phyloP scores from a whole-genome alignment of 2,329 filamentous ascomycete species.

The Nemania diffusa region DNA sequence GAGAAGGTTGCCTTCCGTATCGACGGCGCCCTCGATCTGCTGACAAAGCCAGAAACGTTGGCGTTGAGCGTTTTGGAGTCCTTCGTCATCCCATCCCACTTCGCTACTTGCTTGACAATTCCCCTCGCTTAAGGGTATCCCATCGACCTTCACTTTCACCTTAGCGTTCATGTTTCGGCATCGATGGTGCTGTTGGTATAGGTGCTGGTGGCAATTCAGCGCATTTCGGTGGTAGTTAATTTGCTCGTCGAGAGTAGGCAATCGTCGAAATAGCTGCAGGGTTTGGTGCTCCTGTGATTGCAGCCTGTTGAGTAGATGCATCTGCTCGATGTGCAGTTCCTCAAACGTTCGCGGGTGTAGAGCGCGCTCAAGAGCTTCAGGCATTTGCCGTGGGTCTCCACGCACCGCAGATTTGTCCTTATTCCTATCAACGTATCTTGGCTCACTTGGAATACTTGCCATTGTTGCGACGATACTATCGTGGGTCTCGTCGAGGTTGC shows the following conservation, averaged over 20 bases:
- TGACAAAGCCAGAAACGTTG: slow-evolving; percentile 55
- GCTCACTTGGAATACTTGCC: not conserved
- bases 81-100: not conserved
- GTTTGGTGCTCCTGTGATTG: slow-evolving; percentile 54
- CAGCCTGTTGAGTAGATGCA: slow-evolving; percentile 58
- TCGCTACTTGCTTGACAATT: not conserved
- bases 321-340: slow-evolving; percentile 58
- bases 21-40: slow-evolving; percentile 57
- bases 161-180: not conserved
- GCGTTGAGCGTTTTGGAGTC: slow-evolving; percentile 47
- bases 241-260: slow-evolving; percentile 52
- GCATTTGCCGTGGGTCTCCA: slow-evolving; percentile 29
- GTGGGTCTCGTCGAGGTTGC: not conserved
- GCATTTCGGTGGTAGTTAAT: slow-evolving; percentile 29
- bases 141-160: slow-evolving; percentile 12
- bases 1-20: slow-evolving; percentile 59
- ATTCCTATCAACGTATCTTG: not conserved
- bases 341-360: slow-evolving; percentile 55
- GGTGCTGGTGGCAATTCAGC: not conserved
- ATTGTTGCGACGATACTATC: not conserved
- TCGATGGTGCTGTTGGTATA: slow-evolving; percentile 33
- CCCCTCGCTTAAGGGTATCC: not conserved
- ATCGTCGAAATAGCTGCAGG: slow-evolving; percentile 52
- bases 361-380: slow-evolving; percentile 40
- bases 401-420: not conserved